A percentile compares a stretch with the other conserved stretches of the same genome.
phyloP scores from a whole-genome alignment of 371 early-diverging fungal genomes.

The Mucor saturninus region DNA sequence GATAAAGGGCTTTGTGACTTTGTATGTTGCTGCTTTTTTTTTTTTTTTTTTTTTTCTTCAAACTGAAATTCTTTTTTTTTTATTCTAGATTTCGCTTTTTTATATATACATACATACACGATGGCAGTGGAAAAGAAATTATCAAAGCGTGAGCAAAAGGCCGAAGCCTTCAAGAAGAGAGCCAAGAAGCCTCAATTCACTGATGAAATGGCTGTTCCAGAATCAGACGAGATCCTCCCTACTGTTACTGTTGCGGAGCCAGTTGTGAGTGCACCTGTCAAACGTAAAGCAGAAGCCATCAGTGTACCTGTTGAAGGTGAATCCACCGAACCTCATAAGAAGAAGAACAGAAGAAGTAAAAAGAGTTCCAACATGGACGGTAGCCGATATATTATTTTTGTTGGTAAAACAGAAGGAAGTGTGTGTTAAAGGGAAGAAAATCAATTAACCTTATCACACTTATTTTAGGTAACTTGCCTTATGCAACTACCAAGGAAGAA shows the following conservation, averaged over 20 bases:
- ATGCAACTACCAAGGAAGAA: constrained; percentile 67
- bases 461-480: constrained; percentile 67
- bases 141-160: constrained; percentile 73
- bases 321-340: constrained; percentile 7
- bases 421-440: too few species aligned
- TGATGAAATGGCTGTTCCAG: constrained; percentile 55
- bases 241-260: constrained; percentile 16
- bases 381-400: constrained; percentile 72
- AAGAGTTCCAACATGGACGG: constrained; percentile 25
- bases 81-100: not conserved
- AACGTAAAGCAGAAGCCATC: constrained; percentile 26
- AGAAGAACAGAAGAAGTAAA: constrained; percentile 28
- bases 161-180: constrained; percentile 65
- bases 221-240: constrained; percentile 33
- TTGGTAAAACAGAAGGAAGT: constrained; percentile 46
- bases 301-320: constrained; percentile 22
- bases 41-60: constrained; percentile 11
- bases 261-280: not conserved
- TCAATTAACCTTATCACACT: not conserved
- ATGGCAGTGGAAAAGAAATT: constrained; percentile 54
- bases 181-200: constrained; percentile 50
- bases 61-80: constrained; percentile 6
- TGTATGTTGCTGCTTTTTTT: constrained; percentile 5
- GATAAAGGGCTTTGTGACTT: not conserved
- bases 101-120: not conserved